Evolutionary conservation across 116 monocot genomes (phyloP).

Genomic region (Phalaenopsis hybrid): DNA sequence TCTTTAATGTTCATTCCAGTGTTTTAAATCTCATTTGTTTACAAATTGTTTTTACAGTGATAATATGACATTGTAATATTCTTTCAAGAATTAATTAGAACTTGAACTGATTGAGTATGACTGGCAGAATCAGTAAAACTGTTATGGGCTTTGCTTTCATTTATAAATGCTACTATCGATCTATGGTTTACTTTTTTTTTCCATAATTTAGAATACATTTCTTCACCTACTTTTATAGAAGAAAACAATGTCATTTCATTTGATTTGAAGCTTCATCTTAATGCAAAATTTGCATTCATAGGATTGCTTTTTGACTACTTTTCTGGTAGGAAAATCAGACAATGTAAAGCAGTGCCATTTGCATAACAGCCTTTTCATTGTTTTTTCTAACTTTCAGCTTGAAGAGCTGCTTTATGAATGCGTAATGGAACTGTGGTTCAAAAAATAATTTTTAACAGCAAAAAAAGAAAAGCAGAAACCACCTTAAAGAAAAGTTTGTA

Average conservation of each 20-base stretch:
- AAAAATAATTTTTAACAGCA: no score
- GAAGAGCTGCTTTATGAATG: no score
- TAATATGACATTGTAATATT: background rate
- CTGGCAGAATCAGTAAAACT: background rate
- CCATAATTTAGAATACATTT: background rate
- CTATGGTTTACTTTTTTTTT: background rate
- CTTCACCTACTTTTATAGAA: background rate
- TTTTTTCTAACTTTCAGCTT: no score
- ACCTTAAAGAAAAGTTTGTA: background rate
- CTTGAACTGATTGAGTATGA: background rate
- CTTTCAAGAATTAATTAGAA: background rate
- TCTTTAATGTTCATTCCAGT: background rate
- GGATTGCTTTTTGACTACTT: no score
- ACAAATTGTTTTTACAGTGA: no score
- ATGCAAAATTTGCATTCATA: no score
- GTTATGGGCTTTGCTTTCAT: background rate
- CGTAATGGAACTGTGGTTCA: no score
- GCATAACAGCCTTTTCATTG: no score
- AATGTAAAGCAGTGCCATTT: no score
- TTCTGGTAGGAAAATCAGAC: no score
- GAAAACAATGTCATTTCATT: background rate
- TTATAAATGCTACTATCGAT: background rate
- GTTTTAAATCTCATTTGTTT: no score
- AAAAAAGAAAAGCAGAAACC: no score
- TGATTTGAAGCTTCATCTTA: background rate